Evolutionary conservation across 1,139 yeast species (phyloP), one percentile per base, ranked within the genome.

Genomic region (Citeromyces hawaiiensis): DNA sequence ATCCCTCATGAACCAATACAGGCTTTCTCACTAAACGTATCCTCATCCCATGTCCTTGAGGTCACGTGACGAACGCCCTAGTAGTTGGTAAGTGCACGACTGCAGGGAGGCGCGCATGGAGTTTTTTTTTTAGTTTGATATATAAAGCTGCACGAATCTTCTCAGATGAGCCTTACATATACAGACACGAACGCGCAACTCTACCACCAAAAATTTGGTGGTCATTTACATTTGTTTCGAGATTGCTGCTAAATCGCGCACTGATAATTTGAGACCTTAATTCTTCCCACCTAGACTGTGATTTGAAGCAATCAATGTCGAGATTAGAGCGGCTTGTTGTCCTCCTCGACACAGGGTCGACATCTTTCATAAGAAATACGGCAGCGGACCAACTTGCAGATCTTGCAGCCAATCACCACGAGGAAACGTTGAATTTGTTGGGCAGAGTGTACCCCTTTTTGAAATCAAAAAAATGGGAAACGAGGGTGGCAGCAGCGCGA

Each of bases 321-420:
- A 59, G 76, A 43, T 63, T 82, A 53, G 93, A 82, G 54, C 65
- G 93, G 45, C 74, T 81, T 55, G 91, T 81, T 45, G 73, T 79
- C 18, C 65, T 91, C 45, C 64, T 93, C 48, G 98, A 93, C 61
- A 85, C 96, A 3, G 98, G 98, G 11, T 86, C 96, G 13, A 87
- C 97, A 5, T 85, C 86, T 33, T 83, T 86, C 56, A 93, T 93
- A 38, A 72, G 98, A 48, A 86, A 85, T 53, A 86, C 96, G 10
- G 99, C 98, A 1, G 98, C 98, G 2, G 96, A 91, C 54, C 99
- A 93, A 60, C 68, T 93, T 48, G 87, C 96, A 3, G 97, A 88
- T 51, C 70, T 93, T 39, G 97, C 96, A 25, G 83, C 82, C 56
- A 81, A 83, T 36, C 98, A 93, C 51, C 96, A 97, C 0, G 97